A percentile compares a stretch with the other conserved stretches of the same genome.
Conservation (phyloP, 305 asterid species). For the Coffea humblotiana region DNA sequence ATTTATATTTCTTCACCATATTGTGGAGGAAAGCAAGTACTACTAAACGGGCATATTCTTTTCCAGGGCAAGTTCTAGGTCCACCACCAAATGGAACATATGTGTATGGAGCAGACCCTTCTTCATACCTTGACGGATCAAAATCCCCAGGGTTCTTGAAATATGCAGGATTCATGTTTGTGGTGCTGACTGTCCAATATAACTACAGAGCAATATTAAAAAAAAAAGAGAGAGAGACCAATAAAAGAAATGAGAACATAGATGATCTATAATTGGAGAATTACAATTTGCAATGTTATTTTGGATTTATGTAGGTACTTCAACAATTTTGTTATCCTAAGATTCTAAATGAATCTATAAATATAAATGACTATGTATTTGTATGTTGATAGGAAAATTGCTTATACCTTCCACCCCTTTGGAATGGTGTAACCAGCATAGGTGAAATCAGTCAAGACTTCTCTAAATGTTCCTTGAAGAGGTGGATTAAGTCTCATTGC, state of each 20-base stretch:
- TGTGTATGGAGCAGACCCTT: constrained; percentile 39
- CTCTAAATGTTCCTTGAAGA: constrained; percentile 54
- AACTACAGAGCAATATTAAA: constrained; percentile 20
- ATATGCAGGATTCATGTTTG: constrained; percentile 42
- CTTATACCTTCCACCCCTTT: constrained; percentile 53
- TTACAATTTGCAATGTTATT: no score
- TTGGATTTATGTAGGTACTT: no score
- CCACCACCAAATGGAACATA: constrained; percentile 64
- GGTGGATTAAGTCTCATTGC: constrained; percentile 68
- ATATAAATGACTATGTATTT: no score
- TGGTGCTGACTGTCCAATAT: constrained; percentile 60
- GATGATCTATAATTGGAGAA: no score
- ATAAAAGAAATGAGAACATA: no score
- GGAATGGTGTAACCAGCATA: constrained; percentile 69
- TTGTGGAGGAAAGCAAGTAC: constrained; percentile 51
- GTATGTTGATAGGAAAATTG: no score
- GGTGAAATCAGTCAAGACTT: constrained; percentile 46
- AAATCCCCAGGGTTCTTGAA: constrained; percentile 51
- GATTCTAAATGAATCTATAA: no score
- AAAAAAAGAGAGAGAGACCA: background rate
- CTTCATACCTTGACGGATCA: constrained; percentile 54
- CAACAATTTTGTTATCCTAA: no score
- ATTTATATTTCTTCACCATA: constrained; percentile 39
- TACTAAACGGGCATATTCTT: constrained; percentile 61
- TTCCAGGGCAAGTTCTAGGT: constrained; percentile 65